These are phyloP conservation scores for Candida xiaguanensis DNA, from an alignment of 805 yeast genomes.

Conservation along the genomic window DNA sequence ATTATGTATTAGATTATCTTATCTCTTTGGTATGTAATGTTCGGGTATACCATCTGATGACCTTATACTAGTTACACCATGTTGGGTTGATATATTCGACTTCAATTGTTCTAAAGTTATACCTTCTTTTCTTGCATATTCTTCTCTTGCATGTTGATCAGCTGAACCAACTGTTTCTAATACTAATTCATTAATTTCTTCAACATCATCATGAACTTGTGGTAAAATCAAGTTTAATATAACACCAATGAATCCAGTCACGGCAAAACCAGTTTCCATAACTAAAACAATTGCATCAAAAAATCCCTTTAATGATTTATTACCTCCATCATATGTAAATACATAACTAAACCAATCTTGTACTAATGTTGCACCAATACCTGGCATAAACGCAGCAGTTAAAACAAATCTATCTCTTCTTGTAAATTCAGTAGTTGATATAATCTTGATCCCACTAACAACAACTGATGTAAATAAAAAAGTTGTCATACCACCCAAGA, in stretches of 20 bases:
- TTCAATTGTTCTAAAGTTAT: slow-evolving; percentile 19
- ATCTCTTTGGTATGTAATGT: neutral
- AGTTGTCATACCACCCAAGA: slow-evolving; percentile 83
- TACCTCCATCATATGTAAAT: slow-evolving; percentile 64
- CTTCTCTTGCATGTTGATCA: slow-evolving; percentile 32
- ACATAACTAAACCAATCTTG: slow-evolving; percentile 61
- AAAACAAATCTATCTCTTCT: slow-evolving; percentile 72
- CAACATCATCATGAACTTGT: slow-evolving; percentile 49
- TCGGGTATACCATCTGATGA: slow-evolving; percentile 6
- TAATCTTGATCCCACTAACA: slow-evolving; percentile 68
- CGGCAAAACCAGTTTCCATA: slow-evolving; percentile 71
- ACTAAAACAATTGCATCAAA: slow-evolving; percentile 65
- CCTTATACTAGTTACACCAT: slow-evolving; percentile 3
- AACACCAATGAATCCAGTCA: slow-evolving; percentile 63
- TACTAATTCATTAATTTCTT: slow-evolving; percentile 44
- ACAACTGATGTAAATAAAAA: slow-evolving; percentile 75
- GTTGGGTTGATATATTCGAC: neutral
- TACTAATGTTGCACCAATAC: slow-evolving; percentile 64
- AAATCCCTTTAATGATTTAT: slow-evolving; percentile 56
- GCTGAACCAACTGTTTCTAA: slow-evolving; percentile 41
- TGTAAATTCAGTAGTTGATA: slow-evolving; percentile 57
- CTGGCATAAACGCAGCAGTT: slow-evolving; percentile 61
- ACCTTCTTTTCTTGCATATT: slow-evolving; percentile 30
- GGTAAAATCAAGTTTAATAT: slow-evolving; percentile 61
- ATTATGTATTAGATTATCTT: neutral